Evolutionary conservation across 2,329 filamentous ascomycete species (phyloP).

Genomic region (Neofusicoccum umdonicola): DNA sequence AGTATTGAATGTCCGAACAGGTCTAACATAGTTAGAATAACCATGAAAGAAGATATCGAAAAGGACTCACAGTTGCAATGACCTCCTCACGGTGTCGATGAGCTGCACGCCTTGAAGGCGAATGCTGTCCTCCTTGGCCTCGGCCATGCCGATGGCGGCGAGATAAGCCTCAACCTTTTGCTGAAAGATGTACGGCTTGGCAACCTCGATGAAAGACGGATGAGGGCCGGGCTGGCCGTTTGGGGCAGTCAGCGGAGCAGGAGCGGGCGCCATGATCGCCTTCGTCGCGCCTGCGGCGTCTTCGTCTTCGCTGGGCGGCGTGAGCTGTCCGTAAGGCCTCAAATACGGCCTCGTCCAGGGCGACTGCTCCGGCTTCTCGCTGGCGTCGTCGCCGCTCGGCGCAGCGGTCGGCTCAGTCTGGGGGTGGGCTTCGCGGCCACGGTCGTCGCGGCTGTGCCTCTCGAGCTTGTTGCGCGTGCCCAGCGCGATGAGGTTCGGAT

Average conservation of each 20-base stretch:
- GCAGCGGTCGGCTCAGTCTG: not conserved
- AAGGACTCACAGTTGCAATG: conserved; percentile 68
- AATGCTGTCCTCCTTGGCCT: conserved; percentile 74
- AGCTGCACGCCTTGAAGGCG: conserved; percentile 83
- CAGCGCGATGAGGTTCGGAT: conserved; percentile 14
- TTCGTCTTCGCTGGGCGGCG: conserved; percentile 1
- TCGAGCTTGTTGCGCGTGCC: not conserved
- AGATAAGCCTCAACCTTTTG: conserved; percentile 74
- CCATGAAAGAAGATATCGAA: not conserved
- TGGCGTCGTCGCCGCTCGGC: not conserved
- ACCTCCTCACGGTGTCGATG: conserved; percentile 80
- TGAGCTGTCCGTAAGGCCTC: not conserved
- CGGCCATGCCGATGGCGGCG: conserved; percentile 66
- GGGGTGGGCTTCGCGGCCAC: not conserved
- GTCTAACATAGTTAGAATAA: conserved; percentile 50
- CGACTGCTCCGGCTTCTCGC: not conserved
- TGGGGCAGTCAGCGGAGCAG: conserved; percentile 24
- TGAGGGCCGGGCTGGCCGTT: conserved; percentile 48
- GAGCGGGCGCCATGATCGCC: conserved; percentile 30
- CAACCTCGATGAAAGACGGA: conserved; percentile 63
- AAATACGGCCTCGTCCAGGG: not conserved
- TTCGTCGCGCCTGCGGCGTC: not conserved
- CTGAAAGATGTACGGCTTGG: conserved; percentile 78
- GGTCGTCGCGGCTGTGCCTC: not conserved
- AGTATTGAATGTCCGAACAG: conserved; percentile 87